Evolutionary conservation across 108 stramenopile species (phyloP), one percentile per base, ranked within the genome.

Genomic region (Nitzschia palea): DNA sequence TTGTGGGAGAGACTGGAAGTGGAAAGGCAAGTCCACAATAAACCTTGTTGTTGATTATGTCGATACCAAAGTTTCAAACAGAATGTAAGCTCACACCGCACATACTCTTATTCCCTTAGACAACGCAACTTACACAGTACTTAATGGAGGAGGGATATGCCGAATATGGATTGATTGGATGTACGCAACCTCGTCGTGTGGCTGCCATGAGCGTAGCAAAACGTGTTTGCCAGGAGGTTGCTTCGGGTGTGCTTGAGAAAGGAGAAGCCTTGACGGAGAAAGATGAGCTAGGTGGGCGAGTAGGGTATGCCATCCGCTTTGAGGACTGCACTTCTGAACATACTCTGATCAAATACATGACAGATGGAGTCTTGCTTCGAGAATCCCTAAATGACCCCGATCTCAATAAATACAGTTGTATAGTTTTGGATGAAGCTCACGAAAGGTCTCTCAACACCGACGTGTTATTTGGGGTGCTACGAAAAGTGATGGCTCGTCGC

Each of bases 151-250:
- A 95, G 64, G 96, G 97, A 25, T 95, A 91, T 55, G 80, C 91
- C 20, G 86, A 93, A 34, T 95, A 76, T 62, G 97, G 97, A 27
- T 83, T 96, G 65, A 88, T 99, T n/a, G 98, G 96, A 6, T 99
- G 99, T 76, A 98, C 97, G 26, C 94, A 95, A 62, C 92, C 92
- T 3, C 78, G 98, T 32, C 91, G 99, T 22, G 99, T 99, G 12
- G 99, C 99, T 15, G 99, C 99, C 40, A 99, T 98, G 98, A 95
- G 94, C 70, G 99, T 99, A 26, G 99, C 99, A 23, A 97, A 97
- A 62, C 90, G 99, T 50, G 99, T 99, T 4, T 87, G 94, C 52
- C 95, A 98, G 61, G 99, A 99, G 70, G 96, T 97, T 32, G 87
- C 88, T 10, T 87, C 87, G 23, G 77, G 78, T 44, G 71, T 78